These are phyloP conservation scores for Boletus speciosus DNA, from an alignment of 768 basidiomycete species.

Conservation along the genomic window DNA sequence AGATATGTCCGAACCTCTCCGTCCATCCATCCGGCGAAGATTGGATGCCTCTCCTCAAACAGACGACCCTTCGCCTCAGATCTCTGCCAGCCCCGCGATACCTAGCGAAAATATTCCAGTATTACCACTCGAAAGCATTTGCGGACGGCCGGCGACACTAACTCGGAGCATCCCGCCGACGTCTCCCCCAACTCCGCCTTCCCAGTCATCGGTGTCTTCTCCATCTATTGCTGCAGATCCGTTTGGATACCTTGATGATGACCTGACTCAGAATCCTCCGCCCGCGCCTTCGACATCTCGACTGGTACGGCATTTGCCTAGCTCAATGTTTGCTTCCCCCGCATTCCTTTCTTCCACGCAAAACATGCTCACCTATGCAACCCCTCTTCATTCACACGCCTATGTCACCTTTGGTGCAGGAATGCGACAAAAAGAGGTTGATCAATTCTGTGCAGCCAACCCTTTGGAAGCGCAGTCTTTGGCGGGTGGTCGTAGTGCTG, in stretches of 20 bases:
- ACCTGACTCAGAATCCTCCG: constrained; percentile 28
- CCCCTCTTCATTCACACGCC: constrained; percentile 64
- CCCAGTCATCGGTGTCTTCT: not conserved
- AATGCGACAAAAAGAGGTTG: constrained; percentile 79
- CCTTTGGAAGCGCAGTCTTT: constrained; percentile 59
- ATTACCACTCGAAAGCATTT: not conserved
- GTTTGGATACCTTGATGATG: constrained; percentile 55
- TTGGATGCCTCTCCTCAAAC: not conserved
- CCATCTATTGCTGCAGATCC: constrained; percentile 42
- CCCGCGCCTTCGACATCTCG: constrained; percentile 22
- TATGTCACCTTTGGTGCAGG: constrained; percentile 89
- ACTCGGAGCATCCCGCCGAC: not conserved
- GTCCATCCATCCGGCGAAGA: constrained; percentile 20
- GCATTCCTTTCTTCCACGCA: constrained; percentile 34
- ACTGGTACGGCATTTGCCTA: constrained; percentile 21
- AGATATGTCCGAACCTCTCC: constrained; percentile 10
- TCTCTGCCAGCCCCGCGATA: not conserved
- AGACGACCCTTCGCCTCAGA: not conserved
- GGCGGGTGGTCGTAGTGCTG: constrained; percentile 45
- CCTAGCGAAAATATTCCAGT: not conserved
- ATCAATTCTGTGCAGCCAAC: constrained; percentile 66
- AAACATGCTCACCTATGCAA: constrained; percentile 46
- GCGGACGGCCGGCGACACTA: not conserved
- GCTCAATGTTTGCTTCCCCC: constrained; percentile 34
- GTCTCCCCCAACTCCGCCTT: constrained; percentile 3